Evolutionary conservation across 2,329 filamentous ascomycete genomes (phyloP).

Genomic region (Talaromyces sp.): DNA sequence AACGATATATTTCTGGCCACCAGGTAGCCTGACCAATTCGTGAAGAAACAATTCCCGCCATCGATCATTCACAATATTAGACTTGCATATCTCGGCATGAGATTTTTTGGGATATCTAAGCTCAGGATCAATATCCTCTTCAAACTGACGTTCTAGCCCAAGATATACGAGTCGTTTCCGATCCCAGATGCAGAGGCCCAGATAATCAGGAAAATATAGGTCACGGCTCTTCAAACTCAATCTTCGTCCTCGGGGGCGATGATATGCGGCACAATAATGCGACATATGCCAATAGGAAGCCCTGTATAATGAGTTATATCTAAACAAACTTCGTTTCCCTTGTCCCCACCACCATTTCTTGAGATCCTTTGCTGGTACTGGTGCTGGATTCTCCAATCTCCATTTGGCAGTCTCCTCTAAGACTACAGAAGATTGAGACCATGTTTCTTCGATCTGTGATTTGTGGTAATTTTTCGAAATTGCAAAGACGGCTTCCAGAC

Average conservation of each 20-base stretch:
- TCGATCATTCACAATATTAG: conserved; percentile 1
- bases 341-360: background rate
- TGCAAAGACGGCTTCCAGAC: background rate
- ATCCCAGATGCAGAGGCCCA: background rate
- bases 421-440: background rate
- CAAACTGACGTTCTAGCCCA: background rate
- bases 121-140: background rate
- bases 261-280: background rate
- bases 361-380: background rate
- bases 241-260: background rate
- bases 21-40: background rate
- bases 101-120: background rate
- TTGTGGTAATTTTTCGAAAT: background rate
- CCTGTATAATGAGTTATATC: conserved; percentile 1
- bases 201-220: background rate
- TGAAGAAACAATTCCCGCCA: background rate
- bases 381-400: background rate
- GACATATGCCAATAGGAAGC: background rate
- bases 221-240: background rate
- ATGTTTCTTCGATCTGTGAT: background rate
- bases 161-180: background rate
- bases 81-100: conserved; percentile 1
- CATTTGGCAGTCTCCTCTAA: background rate
- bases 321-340: background rate
- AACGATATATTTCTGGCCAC: background rate